Evolutionary conservation across 208 protist species (phyloP).

Genomic region (Trypanosoma conorhini): DNA sequence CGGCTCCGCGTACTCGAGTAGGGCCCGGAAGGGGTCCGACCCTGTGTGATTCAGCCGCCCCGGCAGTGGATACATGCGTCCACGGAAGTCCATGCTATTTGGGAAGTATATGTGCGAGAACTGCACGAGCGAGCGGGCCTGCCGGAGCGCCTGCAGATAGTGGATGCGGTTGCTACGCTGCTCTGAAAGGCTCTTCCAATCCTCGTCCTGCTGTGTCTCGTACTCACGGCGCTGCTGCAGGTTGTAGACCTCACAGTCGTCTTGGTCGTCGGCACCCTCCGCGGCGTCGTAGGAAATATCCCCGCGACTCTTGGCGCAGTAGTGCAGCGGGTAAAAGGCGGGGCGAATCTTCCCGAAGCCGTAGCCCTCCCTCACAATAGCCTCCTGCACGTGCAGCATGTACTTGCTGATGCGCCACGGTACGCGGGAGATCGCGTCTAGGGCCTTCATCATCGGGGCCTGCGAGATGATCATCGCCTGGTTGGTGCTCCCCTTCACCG

Average conservation of each 20-base stretch:
- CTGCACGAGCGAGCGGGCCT: constrained; percentile 86
- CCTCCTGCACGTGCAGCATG: constrained; percentile 93
- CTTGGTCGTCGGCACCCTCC: constrained; percentile 21
- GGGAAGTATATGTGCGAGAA: constrained; percentile 97
- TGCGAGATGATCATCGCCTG: constrained; percentile 92
- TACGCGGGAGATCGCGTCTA: constrained; percentile 90
- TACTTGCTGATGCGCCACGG: constrained; percentile 93
- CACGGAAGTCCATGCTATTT: constrained; percentile 99
- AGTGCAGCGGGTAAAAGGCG: constrained; percentile 90
- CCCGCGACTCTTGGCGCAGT: constrained; percentile 64
- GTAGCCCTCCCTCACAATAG: constrained; percentile 91
- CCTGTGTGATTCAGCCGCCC: constrained; percentile 98
- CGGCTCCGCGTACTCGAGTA: constrained; percentile 95
- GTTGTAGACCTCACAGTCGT: constrained; percentile 60
- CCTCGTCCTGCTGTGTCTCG: constrained; percentile 62
- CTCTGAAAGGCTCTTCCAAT: constrained; percentile 86
- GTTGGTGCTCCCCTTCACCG: constrained; percentile 88
- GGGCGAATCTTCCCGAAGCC: constrained; percentile 91
- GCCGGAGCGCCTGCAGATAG: constrained; percentile 89
- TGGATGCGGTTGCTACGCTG: constrained; percentile 87
- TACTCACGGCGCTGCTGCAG: constrained; percentile 58
- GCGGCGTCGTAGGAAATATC: constrained; percentile 37
- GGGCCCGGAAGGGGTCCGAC: constrained; percentile 90
- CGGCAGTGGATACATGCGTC: constrained; percentile 98
- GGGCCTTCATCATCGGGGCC: constrained; percentile 90